phyloP scores from a whole-genome alignment of 2,329 filamentous ascomycete species.

The Hypomyces rosellus region DNA sequence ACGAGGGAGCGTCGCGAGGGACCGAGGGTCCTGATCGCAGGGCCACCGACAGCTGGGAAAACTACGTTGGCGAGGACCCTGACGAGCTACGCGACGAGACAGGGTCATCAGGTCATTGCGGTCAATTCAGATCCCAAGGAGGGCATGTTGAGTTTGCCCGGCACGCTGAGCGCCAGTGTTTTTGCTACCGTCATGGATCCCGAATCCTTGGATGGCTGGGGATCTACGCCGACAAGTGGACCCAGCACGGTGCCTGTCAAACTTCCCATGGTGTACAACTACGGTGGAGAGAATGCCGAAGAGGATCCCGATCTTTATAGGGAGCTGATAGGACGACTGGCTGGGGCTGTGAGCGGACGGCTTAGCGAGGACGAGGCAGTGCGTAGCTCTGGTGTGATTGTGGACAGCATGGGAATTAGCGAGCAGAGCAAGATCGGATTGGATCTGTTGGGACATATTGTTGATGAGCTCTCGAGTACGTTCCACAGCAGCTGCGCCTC shows the following conservation, averaged over 20 bases:
- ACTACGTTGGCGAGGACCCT: slow-evolving; percentile 73
- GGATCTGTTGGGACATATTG: slow-evolving; percentile 74
- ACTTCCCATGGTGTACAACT: slow-evolving; percentile 85
- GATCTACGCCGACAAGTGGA: slow-evolving; percentile 82
- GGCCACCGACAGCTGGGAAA: slow-evolving; percentile 74
- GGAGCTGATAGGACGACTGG: slow-evolving; percentile 67
- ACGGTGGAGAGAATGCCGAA: slow-evolving; percentile 66
- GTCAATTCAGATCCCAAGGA: slow-evolving; percentile 82
- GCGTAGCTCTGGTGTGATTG: slow-evolving; percentile 69
- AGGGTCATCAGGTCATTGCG: slow-evolving; percentile 68
- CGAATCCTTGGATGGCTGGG: slow-evolving; percentile 73
- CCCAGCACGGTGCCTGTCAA: slow-evolving; percentile 86
- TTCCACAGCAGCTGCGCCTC: background rate
- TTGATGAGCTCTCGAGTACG: slow-evolving; percentile 48
- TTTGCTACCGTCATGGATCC: slow-evolving; percentile 84
- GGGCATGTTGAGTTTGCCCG: slow-evolving; percentile 69
- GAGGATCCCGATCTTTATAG: slow-evolving; percentile 69
- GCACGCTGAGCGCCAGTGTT: slow-evolving; percentile 78
- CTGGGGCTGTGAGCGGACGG: slow-evolving; percentile 69
- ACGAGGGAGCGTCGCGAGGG: slow-evolving; percentile 46
- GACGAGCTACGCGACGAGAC: slow-evolving; percentile 70
- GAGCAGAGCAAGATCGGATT: slow-evolving; percentile 60
- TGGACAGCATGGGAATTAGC: slow-evolving; percentile 72
- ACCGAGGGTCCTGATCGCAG: slow-evolving; percentile 79
- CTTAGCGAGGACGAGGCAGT: slow-evolving; percentile 69